Conservation (phyloP, 1,139 yeast genomes). For the Blastobotrys niveus region DNA sequence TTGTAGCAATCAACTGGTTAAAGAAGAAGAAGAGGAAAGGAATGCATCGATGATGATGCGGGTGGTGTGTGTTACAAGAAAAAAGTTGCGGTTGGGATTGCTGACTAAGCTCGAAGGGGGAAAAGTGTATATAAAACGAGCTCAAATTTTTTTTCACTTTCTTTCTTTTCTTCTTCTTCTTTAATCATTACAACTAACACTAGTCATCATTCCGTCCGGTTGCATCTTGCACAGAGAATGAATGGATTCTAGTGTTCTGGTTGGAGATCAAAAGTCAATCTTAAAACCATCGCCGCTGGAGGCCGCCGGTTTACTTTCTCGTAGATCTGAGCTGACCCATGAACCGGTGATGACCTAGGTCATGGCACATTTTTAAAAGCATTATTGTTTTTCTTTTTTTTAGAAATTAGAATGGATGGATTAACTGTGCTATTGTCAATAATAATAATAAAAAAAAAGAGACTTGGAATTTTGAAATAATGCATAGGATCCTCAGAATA, state of each 20-base stretch:
- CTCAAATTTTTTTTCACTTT: not conserved
- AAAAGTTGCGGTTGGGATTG: not conserved
- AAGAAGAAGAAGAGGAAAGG: not conserved
- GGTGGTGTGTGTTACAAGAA: not conserved
- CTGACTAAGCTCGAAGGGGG: not conserved
- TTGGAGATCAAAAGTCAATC: conserved; percentile 40
- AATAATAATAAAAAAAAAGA: too few relatives aligned
- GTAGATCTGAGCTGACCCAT: conserved; percentile 60
- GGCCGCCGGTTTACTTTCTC: conserved; percentile 54
- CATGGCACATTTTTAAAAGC: conserved; percentile 50
- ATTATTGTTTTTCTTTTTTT: not conserved
- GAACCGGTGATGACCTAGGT: conserved; percentile 89
- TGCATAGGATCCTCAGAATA: not conserved
- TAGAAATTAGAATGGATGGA: not conserved
- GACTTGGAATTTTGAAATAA: too few relatives aligned
- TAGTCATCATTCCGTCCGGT: conserved; percentile 12
- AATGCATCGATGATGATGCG: not conserved
- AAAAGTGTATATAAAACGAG: not conserved
- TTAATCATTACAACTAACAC: not conserved
- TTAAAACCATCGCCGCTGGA: conserved; percentile 91
- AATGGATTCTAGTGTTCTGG: conserved; percentile 7
- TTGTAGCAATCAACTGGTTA: conserved; percentile 6
- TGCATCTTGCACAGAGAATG: conserved; percentile 9
- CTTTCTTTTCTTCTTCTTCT: not conserved
- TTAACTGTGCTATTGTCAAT: too few relatives aligned